Conservation (phyloP, 2,329 filamentous ascomycete species). For the Didymella pomorum region DNA sequence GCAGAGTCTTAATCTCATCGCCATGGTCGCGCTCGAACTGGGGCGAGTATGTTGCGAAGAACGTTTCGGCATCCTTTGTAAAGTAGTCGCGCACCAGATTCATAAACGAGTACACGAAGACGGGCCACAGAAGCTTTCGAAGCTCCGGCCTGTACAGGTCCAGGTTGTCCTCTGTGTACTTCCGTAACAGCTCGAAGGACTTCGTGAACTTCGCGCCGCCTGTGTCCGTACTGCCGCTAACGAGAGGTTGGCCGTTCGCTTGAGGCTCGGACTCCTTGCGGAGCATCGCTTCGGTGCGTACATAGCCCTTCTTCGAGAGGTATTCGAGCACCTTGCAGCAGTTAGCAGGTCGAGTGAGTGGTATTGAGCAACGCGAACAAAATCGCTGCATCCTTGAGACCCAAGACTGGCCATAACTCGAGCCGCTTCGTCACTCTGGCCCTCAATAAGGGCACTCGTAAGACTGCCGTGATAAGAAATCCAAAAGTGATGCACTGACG, state of each 20-base stretch:
- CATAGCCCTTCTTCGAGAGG: conserved; percentile 93
- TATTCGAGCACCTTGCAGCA: conserved; percentile 82
- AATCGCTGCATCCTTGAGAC: neutral
- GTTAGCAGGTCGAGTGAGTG: conserved; percentile 16
- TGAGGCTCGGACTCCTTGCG: conserved; percentile 87
- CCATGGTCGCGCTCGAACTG: conserved; percentile 78
- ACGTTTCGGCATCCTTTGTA: conserved; percentile 73
- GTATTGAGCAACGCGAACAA: neutral
- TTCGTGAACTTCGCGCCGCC: conserved; percentile 80
- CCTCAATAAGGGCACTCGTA: neutral
- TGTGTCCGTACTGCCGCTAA: conserved; percentile 68
- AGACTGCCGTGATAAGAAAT: neutral
- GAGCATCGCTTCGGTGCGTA: conserved; percentile 88
- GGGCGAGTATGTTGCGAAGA: conserved; percentile 73
- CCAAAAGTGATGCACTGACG: neutral
- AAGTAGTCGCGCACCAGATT: conserved; percentile 78
- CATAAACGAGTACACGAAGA: conserved; percentile 93
- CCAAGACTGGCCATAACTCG: neutral
- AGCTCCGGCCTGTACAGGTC: conserved; percentile 95
- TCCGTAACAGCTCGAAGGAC: conserved; percentile 75
- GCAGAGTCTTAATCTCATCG: conserved; percentile 80
- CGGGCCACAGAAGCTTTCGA: conserved; percentile 85
- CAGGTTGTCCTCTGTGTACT: conserved; percentile 90
- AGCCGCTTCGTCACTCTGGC: neutral
- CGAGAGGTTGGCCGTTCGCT: conserved; percentile 80